phyloP scores from a whole-genome alignment of 176 grass and related monocot species.

The Rhipidocladum racemiflorum region DNA sequence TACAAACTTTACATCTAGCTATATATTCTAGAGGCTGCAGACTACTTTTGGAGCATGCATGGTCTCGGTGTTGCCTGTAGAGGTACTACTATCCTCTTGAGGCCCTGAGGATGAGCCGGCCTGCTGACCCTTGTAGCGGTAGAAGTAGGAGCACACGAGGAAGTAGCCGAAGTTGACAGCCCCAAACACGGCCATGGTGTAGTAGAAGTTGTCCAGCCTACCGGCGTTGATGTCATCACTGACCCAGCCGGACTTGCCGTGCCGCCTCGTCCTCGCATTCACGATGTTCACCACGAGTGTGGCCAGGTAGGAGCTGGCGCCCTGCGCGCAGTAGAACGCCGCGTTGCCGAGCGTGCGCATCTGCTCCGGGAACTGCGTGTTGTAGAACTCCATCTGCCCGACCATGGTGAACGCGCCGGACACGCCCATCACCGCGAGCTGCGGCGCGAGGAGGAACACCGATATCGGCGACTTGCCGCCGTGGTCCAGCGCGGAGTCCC shows the following conservation, averaged over 20 bases:
- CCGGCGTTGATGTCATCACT: slow-evolving; percentile 35
- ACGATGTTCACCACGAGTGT: slow-evolving; percentile 31
- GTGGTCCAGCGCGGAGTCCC: slow-evolving; percentile 22
- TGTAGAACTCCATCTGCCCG: slow-evolving; percentile 62
- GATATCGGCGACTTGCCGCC: slow-evolving; percentile 41
- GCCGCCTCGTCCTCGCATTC: slow-evolving; percentile 20
- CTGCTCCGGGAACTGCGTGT: slow-evolving; percentile 55
- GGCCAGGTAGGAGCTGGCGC: slow-evolving; percentile 39
- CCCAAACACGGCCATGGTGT: slow-evolving; percentile 36
- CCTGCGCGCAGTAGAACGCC: slow-evolving; percentile 35
- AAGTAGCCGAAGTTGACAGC: slow-evolving; percentile 38
- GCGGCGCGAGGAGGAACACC: slow-evolving; percentile 46
- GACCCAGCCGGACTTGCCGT: background rate
- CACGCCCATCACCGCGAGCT: slow-evolving; percentile 46
- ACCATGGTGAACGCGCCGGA: slow-evolving; percentile 33
- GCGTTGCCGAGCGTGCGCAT: slow-evolving; percentile 42
- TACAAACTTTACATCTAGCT: too few species aligned
- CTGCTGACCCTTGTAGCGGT: slow-evolving; percentile 43
- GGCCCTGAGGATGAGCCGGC: background rate
- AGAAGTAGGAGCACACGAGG: slow-evolving; percentile 39
- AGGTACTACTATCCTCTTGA: background rate
- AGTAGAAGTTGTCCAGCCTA: slow-evolving; percentile 49
- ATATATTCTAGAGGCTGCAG: background rate
- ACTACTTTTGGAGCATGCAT: background rate
- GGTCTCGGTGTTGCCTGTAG: background rate